A percentile compares a stretch with the other conserved stretches of the same genome.
These are phyloP conservation scores for Mycena chlorophos DNA, from an alignment of 768 basidiomycete genomes.

Conservation along the genomic window DNA sequence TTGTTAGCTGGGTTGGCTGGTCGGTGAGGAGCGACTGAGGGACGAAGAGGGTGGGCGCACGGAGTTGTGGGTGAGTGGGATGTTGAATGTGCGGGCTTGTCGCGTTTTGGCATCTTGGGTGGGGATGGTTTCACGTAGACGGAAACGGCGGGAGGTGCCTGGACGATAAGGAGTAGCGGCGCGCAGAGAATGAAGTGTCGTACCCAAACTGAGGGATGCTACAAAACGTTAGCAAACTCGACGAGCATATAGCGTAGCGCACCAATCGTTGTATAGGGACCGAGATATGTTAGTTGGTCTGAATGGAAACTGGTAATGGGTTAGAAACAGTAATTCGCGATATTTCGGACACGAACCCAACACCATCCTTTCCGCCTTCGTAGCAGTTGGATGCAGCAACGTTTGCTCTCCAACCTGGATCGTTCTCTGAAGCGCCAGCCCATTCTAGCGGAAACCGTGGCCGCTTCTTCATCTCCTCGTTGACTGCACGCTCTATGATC, in stretches of 20 bases:
- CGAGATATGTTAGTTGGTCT: slow-evolving; percentile 78
- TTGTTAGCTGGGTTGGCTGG: slow-evolving; percentile 53
- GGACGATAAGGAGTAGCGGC: slow-evolving; percentile 1
- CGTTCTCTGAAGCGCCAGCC: slow-evolving; percentile 36
- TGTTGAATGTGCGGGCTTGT: slow-evolving; percentile 70
- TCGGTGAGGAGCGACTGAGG: slow-evolving; percentile 2
- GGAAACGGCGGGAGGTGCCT: slow-evolving; percentile 73
- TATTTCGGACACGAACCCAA: slow-evolving; percentile 41
- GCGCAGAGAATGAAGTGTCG: not conserved
- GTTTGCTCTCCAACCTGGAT: slow-evolving; percentile 67
- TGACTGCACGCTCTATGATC: slow-evolving; percentile 69
- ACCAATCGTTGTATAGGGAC: slow-evolving; percentile 77
- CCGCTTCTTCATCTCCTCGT: slow-evolving; percentile 65
- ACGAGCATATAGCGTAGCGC: not conserved
- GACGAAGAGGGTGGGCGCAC: slow-evolving; percentile 39
- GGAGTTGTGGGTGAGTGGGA: slow-evolving; percentile 77
- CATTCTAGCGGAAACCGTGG: slow-evolving; percentile 68
- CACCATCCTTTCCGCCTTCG: slow-evolving; percentile 76
- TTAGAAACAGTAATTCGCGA: not conserved
- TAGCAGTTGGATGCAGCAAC: slow-evolving; percentile 87
- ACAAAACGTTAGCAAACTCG: not conserved
- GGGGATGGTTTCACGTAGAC: slow-evolving; percentile 76
- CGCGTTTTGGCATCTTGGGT: slow-evolving; percentile 56
- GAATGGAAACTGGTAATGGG: slow-evolving; percentile 52
- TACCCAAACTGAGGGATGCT: slow-evolving; percentile 80